Conservation (phyloP, 441 rosid genomes). For the Erodium moschatum region DNA sequence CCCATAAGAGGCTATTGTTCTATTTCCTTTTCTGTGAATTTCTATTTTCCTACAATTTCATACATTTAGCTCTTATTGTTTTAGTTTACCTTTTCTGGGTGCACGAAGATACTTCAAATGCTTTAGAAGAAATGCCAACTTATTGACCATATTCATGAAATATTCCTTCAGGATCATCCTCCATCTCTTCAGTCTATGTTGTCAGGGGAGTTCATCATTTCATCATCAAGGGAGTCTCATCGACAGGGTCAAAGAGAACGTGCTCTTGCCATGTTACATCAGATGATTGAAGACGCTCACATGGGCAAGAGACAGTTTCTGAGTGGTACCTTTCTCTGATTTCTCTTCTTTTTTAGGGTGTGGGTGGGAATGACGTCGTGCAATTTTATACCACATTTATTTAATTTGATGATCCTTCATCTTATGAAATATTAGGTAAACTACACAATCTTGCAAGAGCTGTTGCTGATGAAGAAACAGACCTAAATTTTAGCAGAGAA, state of each 20-base stretch:
- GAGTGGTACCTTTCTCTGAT: slow-evolving; percentile 53
- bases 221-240: slow-evolving; percentile 59
- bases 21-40: not conserved
- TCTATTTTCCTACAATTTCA: not conserved
- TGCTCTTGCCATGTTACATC: slow-evolving; percentile 83
- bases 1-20: not conserved
- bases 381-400: not conserved
- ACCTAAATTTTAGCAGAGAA: slow-evolving; percentile 42
- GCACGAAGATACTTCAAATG: not conserved
- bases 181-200: slow-evolving; percentile 60
- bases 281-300: slow-evolving; percentile 99
- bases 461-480: slow-evolving; percentile 83
- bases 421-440: slow-evolving; percentile 52
- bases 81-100: slow-evolving; percentile 5
- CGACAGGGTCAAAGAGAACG: slow-evolving; percentile 86
- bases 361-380: slow-evolving; percentile 10
- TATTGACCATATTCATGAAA: slow-evolving; percentile 17
- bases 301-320: slow-evolving; percentile 94
- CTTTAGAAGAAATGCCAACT: not conserved
- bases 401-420: slow-evolving; percentile 24
- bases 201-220: slow-evolving; percentile 50
- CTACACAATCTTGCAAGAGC: slow-evolving; percentile 97
- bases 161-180: slow-evolving; percentile 53
- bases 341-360: slow-evolving; percentile 11
- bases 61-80: slow-evolving; percentile 11